Evolutionary conservation across 352 stramenopile species (phyloP), one percentile per base, ranked within the genome.

Genomic region (Peronosclerospora sorghi): DNA sequence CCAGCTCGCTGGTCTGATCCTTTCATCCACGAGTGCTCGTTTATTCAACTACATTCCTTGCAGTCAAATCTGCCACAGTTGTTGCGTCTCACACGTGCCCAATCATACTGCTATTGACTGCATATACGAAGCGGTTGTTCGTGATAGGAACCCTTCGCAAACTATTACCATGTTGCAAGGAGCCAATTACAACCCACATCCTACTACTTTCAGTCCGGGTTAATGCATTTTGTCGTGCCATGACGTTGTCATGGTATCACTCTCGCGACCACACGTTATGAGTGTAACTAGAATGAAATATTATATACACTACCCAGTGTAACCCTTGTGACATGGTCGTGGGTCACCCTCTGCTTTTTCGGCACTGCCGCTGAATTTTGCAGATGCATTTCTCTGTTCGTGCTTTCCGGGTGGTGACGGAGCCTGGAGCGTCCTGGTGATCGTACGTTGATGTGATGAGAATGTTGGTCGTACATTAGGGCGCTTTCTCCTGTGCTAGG

Each of bases 31-130:
- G 30, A 5, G 12, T 35, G 30, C 30, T 8, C 13, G 30, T 35
- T 34, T 5, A 17, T 13, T 34, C 1, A n/a, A 5, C 28, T 15
- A 2, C 13, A n/a, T n/a, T 17, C 7, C 30, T 17, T 81, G 75
- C 75, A 85, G 66, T 67, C 72, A 84, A 76, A 87, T 87, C 75
- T 87, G 75, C 75, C 75, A 87, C 75, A 85, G 75, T 85, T 73
- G 57, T 80, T 82, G 75, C 53, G 56, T 74, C 58, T 35, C 6
- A 26, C 30, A 59, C 39, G 65, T 85, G 63, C 47, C 68, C 75
- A 78, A 80, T 58, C 55, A 69, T 82, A 87, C 75, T 87, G 75
- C 75, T 87, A 85, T 85, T 83, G 75, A 59, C 64, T 87, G 75
- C 75, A 76, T 53, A 87, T 65, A 87, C 40, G 37, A 81, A 87